Base-by-base conservation (phyloP, 495 filamentous ascomycete genomes). In the Lasiosphaeriaceae sp. region DNA sequence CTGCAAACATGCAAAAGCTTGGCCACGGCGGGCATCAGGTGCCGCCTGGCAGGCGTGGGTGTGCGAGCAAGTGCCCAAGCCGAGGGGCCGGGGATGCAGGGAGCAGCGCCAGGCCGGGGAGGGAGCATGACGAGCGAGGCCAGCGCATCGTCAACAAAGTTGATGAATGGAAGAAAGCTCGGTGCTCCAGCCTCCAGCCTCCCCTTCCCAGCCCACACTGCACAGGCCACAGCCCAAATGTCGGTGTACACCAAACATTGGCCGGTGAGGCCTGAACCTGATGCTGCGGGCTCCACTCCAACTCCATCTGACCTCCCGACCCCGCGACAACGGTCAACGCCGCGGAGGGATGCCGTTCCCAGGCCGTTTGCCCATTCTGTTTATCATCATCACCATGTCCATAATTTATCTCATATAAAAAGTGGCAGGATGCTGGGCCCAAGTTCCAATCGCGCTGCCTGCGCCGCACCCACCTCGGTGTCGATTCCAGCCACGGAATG, bases 231-330 rank as follows among this genome's bases (percentile, higher is more conserved):
- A 63, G 48, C 54, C 58, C 49, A 70, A 70, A 70, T 66, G 67
- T 70, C 67, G 67, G 67, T 70, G 67, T 70, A 65, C 59, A 46
- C 56, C 49, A 34, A 54, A 14, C 14, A 22, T 9, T 24, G 14
- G 24, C 24, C n/a, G n/a, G n/a, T 51, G 24, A 24, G 26, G 35
- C 54, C 45, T 47, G 31, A 46, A 31, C 26, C 3, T 3, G 4
- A 3, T 31, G 26, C 9, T 31, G 26, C 26, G 26, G 26, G 26
- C 26, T 31, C 26, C 26, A 31, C 26, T 9, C 26, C 26, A 4
- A 3, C 9, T 31, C 26, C 3, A 31, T 9, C 44, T 37, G 24
- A 5, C 19, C 44, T 19, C 50, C 50, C 50, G 37, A 53, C 50
- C 50, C 43, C 39, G 45, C 17, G 9, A 23, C 37, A 16, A 14